These are phyloP conservation scores for Entelexis paramagnoliae DNA, from an alignment of 1,139 yeast genomes.

Conservation along the genomic window DNA sequence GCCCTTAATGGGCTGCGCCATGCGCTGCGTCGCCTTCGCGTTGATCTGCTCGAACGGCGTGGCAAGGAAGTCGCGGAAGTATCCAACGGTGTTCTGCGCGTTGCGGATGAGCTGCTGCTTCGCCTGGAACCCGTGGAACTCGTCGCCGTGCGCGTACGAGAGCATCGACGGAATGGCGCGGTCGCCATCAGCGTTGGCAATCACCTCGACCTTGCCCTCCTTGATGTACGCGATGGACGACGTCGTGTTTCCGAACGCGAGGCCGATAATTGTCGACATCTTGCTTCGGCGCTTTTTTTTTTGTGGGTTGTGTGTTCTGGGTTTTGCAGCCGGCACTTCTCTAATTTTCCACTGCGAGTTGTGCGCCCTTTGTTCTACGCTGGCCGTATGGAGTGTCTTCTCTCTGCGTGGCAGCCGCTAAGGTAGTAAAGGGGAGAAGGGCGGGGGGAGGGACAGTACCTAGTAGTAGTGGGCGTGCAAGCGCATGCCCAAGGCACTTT, in stretches of 20 bases:
- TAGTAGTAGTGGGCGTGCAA: too few species aligned
- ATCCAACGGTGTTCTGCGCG: constrained; percentile 73
- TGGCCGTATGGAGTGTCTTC: too few species aligned
- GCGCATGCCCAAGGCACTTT: too few species aligned
- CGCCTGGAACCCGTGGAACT: constrained; percentile 97
- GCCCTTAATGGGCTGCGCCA: constrained; percentile 62
- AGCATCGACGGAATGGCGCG: constrained; percentile 90
- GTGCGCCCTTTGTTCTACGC: background rate
- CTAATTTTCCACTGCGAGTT: constrained; percentile 1
- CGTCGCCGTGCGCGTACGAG: constrained; percentile 87
- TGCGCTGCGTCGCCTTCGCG: constrained; percentile 46
- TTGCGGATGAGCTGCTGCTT: constrained; percentile 84
- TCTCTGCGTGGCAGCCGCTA: too few species aligned
- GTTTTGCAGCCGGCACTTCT: background rate
- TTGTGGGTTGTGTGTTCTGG: background rate
- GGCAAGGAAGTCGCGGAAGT: constrained; percentile 91
- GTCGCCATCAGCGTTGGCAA: constrained; percentile 99
- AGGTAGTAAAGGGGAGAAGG: too few species aligned
- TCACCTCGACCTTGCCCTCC: constrained; percentile 91
- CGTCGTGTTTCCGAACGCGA: constrained; percentile 92
- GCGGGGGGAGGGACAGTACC: too few species aligned
- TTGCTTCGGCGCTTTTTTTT: background rate
- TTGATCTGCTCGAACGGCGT: constrained; percentile 60
- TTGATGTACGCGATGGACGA: constrained; percentile 89
- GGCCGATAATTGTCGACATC: constrained; percentile 62